These are phyloP conservation scores for Myxozyma udenii DNA, from an alignment of 805 yeast species.

Conservation along the genomic window DNA sequence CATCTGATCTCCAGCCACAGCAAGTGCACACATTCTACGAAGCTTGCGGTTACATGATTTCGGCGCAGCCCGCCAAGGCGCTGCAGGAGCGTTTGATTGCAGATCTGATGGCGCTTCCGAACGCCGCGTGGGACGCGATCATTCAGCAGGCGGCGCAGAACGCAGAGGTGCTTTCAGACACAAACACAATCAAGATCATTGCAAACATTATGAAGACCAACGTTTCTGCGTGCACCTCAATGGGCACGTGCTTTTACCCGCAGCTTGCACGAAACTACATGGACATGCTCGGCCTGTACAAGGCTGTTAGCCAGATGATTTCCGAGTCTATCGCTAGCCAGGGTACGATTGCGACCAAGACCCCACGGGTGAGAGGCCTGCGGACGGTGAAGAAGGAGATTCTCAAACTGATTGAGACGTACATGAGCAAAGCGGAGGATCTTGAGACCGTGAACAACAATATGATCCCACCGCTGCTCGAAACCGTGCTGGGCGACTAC, in stretches of 20 bases:
- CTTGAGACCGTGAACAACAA: slow-evolving; percentile 78
- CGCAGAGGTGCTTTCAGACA: slow-evolving; percentile 60
- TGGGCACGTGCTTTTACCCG: slow-evolving; percentile 86
- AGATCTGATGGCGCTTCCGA: slow-evolving; percentile 87
- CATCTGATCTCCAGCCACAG: slow-evolving; percentile 91
- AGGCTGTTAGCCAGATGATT: slow-evolving; percentile 83
- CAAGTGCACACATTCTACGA: slow-evolving; percentile 97
- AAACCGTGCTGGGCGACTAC: slow-evolving; percentile 86
- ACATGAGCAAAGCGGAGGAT: slow-evolving; percentile 81
- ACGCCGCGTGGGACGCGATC: slow-evolving; percentile 90
- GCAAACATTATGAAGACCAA: slow-evolving; percentile 94
- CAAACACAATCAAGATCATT: slow-evolving; percentile 85
- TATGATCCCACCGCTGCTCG: slow-evolving; percentile 75
- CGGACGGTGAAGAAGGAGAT: slow-evolving; percentile 96
- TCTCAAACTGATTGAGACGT: slow-evolving; percentile 81
- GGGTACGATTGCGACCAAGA: slow-evolving; percentile 87
- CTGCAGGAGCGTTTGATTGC: slow-evolving; percentile 67
- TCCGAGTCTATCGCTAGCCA: slow-evolving; percentile 73
- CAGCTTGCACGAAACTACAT: slow-evolving; percentile 84
- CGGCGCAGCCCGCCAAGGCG: slow-evolving; percentile 73
- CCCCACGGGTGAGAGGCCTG: slow-evolving; percentile 91
- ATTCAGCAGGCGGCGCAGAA: slow-evolving; percentile 80
- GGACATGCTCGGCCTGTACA: slow-evolving; percentile 85
- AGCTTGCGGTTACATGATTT: slow-evolving; percentile 91
- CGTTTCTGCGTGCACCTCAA: slow-evolving; percentile 88